A percentile compares a stretch with the other conserved stretches of the same genome.
phyloP scores from a whole-genome alignment of 1,284 basidiomycete species.

The Cutaneotrichosporon sp. region DNA sequence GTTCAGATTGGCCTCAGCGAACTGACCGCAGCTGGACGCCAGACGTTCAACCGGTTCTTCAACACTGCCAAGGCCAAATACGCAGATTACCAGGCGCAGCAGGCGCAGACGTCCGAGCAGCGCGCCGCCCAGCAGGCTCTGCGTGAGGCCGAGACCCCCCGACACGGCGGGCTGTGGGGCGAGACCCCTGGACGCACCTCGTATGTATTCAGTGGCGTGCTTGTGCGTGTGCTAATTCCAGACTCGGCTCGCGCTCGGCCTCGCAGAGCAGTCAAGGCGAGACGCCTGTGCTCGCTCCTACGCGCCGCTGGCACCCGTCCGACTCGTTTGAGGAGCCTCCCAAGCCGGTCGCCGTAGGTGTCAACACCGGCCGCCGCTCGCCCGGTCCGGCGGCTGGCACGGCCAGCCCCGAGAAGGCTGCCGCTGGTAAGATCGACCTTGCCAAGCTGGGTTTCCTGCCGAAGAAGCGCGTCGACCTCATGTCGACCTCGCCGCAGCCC shows the following conservation, averaged over 20 bases:
- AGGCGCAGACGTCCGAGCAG: constrained; percentile 17
- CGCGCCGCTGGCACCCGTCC: constrained; percentile 46
- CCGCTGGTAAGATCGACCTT: constrained; percentile 49
- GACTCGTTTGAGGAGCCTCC: constrained; percentile 44
- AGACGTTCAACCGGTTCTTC: constrained; percentile 47
- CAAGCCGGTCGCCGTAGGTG: background rate
- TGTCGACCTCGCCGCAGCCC: constrained; percentile 39
- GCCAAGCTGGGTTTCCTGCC: constrained; percentile 53
- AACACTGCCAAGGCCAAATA: constrained; percentile 44
- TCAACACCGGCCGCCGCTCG: constrained; percentile 11
- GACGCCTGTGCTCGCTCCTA: constrained; percentile 1
- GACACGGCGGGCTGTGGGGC: constrained; percentile 30
- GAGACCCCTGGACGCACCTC: constrained; percentile 21
- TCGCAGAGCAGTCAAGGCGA: constrained; percentile 9
- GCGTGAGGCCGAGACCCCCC: constrained; percentile 6
- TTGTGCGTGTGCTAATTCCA: background rate
- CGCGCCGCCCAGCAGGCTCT: constrained; percentile 22
- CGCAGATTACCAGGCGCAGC: constrained; percentile 37
- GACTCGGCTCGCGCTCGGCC: constrained; percentile 1
- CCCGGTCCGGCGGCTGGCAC: constrained; percentile 9
- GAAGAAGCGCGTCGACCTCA: constrained; percentile 51
- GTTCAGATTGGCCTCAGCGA: background rate
- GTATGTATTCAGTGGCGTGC: constrained; percentile 24
- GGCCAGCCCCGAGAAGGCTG: constrained; percentile 29
- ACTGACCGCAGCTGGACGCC: constrained; percentile 39